A percentile compares a stretch with the other conserved stretches of the same genome.
These are phyloP conservation scores for Tulasnella sp. DNA, from an alignment of 768 basidiomycete genomes.

Conservation along the genomic window DNA sequence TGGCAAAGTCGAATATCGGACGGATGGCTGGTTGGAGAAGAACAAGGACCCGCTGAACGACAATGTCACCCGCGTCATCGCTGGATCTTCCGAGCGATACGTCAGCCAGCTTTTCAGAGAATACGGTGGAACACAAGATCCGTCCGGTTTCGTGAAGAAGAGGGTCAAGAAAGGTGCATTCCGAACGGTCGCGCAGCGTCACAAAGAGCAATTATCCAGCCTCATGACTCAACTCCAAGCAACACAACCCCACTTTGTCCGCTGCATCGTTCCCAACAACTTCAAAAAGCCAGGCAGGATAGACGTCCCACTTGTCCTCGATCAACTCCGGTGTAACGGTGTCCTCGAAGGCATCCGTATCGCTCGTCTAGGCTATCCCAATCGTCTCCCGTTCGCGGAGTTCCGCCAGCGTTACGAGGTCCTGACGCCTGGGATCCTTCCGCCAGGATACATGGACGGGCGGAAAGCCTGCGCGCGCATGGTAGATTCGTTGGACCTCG, in stretches of 20 bases:
- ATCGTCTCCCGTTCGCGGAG: conserved; percentile 92
- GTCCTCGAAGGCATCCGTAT: conserved; percentile 98
- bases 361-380: conserved; percentile 93
- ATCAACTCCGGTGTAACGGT: conserved; percentile 96
- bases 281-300: conserved; percentile 86
- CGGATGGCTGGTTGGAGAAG: conserved; percentile 97
- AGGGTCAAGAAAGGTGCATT: conserved; percentile 94
- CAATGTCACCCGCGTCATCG: conserved; percentile 82
- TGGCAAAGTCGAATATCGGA: conserved; percentile 91
- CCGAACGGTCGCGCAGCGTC: conserved; percentile 88
- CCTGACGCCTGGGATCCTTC: conserved; percentile 86
- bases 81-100: conserved; percentile 72
- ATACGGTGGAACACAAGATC: conserved; percentile 46
- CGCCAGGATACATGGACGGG: conserved; percentile 95
- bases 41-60: conserved; percentile 99
- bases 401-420: conserved; percentile 97
- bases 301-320: conserved; percentile 89
- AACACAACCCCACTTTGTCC: conserved; percentile 96
- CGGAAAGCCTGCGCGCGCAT: conserved; percentile 88
- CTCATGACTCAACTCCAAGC: conserved; percentile 86
- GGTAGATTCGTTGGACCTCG: conserved; percentile 81
- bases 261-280: conserved; percentile 94
- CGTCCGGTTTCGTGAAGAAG: conserved; percentile 42
- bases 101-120: conserved; percentile 80
- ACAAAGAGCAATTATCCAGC: conserved; percentile 89